Percentiles rank a stretch among this genome's conserved stretches.
Evolutionary conservation across 2,329 filamentous ascomycete genomes (phyloP).

Genomic region (Sclerotinia sclerotiorum): DNA sequence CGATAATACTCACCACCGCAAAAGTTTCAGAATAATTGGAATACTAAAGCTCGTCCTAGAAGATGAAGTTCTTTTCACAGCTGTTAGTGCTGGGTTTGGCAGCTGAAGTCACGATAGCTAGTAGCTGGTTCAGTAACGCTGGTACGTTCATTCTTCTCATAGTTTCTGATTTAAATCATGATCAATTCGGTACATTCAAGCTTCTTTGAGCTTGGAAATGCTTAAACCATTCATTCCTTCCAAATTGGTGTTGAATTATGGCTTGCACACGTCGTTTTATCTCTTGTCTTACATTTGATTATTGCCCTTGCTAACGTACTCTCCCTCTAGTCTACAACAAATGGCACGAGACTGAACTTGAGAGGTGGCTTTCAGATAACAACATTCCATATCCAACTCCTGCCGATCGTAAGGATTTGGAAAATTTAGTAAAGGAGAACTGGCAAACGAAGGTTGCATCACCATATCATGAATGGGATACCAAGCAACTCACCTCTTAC

Average conservation of each 20-base stretch:
- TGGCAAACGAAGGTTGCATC: slow-evolving; percentile 77
- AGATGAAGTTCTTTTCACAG: slow-evolving; percentile 76
- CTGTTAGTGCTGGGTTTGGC: slow-evolving; percentile 71
- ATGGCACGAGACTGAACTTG: slow-evolving; percentile 97
- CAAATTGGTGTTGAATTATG: not conserved
- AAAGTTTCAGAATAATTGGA: not conserved
- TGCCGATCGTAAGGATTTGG: slow-evolving; percentile 91
- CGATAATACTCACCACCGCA: not conserved
- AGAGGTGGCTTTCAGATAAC: slow-evolving; percentile 93
- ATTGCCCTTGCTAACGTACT: slow-evolving; percentile 35
- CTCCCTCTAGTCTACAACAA: slow-evolving; percentile 80
- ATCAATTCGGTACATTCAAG: not conserved
- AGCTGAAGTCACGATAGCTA: slow-evolving; percentile 67
- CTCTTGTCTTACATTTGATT: not conserved
- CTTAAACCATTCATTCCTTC: not conserved
- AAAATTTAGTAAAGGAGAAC: slow-evolving; percentile 82
- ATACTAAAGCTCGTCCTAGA: slow-evolving; percentile 6
- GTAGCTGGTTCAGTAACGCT: slow-evolving; percentile 82
- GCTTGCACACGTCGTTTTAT: not conserved
- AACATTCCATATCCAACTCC: slow-evolving; percentile 87
- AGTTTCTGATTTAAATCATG: not conserved
- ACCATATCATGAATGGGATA: slow-evolving; percentile 77
- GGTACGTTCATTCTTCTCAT: slow-evolving; percentile 56
- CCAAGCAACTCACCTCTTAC: slow-evolving; percentile 65
- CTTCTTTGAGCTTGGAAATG: slow-evolving; percentile 21